phyloP scores from a whole-genome alignment of 129 eudicot genomes.

The Flaveria robusta region DNA sequence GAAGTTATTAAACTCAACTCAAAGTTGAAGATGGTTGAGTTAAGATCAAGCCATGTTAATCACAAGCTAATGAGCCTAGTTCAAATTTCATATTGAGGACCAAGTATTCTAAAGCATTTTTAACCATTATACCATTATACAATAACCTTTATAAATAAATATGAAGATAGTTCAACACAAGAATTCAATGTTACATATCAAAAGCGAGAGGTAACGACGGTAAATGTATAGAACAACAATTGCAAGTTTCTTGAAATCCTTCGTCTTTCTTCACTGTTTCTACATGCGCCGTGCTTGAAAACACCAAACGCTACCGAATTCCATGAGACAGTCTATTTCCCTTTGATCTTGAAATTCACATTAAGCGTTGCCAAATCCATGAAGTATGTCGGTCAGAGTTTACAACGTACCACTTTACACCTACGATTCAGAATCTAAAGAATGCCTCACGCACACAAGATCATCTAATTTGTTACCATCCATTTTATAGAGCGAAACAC shows the following conservation, averaged over 20 bases:
- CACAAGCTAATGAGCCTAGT: background rate
- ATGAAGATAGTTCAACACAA: background rate
- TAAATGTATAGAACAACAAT: background rate
- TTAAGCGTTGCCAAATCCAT: background rate
- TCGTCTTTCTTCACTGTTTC: background rate
- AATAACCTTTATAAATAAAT: conserved; percentile 11
- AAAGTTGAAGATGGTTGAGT: background rate
- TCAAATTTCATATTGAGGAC: background rate
- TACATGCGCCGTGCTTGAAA: background rate
- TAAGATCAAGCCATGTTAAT: background rate
- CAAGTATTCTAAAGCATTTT: background rate
- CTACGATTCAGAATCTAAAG: conserved; percentile 50
- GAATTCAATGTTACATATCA: conserved; percentile 2
- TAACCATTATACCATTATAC: conserved; percentile 1
- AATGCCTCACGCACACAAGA: conserved; percentile 82
- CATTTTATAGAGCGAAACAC: conserved; percentile 89
- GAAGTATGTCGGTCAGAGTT: conserved; percentile 6
- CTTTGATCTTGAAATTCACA: conserved; percentile 16
- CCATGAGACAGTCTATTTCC: background rate
- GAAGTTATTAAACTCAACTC: background rate
- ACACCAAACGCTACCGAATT: background rate
- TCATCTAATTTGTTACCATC: conserved; percentile 97
- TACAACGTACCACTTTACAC: too few species aligned
- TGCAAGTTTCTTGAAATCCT: conserved; percentile 6
- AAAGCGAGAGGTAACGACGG: background rate